Base-by-base conservation (phyloP, 305 asterid genomes). In the Fraxinus ornus region DNA sequence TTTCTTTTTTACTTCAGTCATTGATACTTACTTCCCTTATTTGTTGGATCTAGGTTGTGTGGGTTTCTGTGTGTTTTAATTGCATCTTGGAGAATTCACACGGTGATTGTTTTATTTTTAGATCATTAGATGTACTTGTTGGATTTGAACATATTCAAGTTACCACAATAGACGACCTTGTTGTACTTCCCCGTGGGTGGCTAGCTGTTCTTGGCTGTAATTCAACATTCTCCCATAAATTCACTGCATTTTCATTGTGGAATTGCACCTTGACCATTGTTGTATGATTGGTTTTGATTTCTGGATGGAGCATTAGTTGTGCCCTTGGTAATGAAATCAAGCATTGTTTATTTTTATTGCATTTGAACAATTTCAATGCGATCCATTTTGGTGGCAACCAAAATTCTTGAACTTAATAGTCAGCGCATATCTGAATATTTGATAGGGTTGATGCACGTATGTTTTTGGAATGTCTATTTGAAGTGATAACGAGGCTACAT, bases 21-120 rank as follows among this genome's bases (percentile, higher is more conserved):
- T 44, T 12, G 55, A 44, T 75, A 36, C 75, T 47, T 80, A 22
- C 75, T 57, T 75, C 37, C 62, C 33, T 68, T 22, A 10, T 79
- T 57, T n/a, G 19, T 85, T 85, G 90, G 92, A 91, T 91, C 91
- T 89, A 57, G 79, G 41, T 80, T 77, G 78, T 86, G 36, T 75
- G 76, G 55, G 36, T 77, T 83, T 8, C 44, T 68, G 15, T 80
- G 35, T n/a, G 28, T 68, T 41, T 78, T 71, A 77, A 26, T 88
- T 82, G 76, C 89, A 77, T 86, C 70, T 83, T 19, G 21, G n/a
- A n/a, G n/a, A n/a, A n/a, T n/a, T n/a, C n/a, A n/a, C n/a, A n/a
- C n/a, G n/a, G n/a, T n/a, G n/a, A n/a, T n/a, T n/a, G n/a, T n/a
- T n/a, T n/a, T n/a, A n/a, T n/a, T n/a, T n/a, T n/a, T n/a, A n/a